These are phyloP conservation scores for Cryphonectria nitschkei DNA, from an alignment of 2,329 filamentous ascomycete genomes.

Conservation along the genomic window DNA sequence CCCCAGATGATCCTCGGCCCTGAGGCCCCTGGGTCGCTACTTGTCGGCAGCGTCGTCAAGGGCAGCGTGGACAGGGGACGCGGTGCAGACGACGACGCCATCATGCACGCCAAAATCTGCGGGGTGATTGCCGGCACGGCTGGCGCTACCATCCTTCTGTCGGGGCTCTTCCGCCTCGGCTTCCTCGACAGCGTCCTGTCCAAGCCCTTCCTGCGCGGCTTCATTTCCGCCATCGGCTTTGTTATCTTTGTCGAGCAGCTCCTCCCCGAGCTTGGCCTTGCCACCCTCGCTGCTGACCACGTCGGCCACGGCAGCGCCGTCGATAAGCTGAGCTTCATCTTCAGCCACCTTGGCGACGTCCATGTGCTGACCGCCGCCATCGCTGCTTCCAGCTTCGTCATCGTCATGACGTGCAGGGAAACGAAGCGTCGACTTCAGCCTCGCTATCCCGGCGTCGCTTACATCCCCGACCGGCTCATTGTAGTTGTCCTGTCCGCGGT, in stretches of 20 bases:
- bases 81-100: slow-evolving; percentile 65
- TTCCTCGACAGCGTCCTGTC: slow-evolving; percentile 95
- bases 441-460: slow-evolving; percentile 78
- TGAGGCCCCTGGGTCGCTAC: slow-evolving; percentile 88
- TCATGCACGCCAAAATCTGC: slow-evolving; percentile 78
- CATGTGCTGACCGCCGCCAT: slow-evolving; percentile 79
- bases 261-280: slow-evolving; percentile 85
- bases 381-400: slow-evolving; percentile 76
- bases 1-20: slow-evolving; percentile 94
- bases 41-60: slow-evolving; percentile 86
- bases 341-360: slow-evolving; percentile 65
- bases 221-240: slow-evolving; percentile 95
- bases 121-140: slow-evolving; percentile 88
- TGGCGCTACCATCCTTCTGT: slow-evolving; percentile 84
- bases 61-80: slow-evolving; percentile 72
- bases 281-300: slow-evolving; percentile 62
- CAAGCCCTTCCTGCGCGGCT: slow-evolving; percentile 87
- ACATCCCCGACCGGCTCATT: slow-evolving; percentile 87
- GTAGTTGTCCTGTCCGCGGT: slow-evolving; percentile 86
- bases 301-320: slow-evolving; percentile 83
- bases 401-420: slow-evolving; percentile 90
- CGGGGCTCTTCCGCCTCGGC: slow-evolving; percentile 81
- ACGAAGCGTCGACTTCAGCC: slow-evolving; percentile 81
- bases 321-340: slow-evolving; percentile 82
- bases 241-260: slow-evolving; percentile 96